Conservation (phyloP, 192 early-diverging fungal genomes). For the Chytriomyces sp. region DNA sequence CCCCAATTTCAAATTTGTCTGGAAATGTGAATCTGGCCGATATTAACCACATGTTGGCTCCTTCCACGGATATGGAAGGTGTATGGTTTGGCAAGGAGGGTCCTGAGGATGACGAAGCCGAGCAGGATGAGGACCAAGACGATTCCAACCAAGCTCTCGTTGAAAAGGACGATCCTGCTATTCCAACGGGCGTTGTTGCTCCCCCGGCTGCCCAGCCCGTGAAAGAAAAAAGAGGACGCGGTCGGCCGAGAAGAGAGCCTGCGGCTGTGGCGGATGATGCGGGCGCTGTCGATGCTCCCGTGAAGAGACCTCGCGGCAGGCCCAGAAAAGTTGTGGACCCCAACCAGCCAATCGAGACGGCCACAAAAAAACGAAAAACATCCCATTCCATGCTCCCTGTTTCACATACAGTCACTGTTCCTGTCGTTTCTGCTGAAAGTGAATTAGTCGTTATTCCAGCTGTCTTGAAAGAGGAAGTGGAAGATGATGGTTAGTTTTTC, state of each 20-base stretch:
- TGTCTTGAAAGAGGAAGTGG: background rate
- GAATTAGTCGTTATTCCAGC: background rate
- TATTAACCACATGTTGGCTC: too few relatives aligned
- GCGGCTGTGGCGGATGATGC: background rate
- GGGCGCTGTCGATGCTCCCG: background rate
- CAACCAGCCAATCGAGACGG: background rate
- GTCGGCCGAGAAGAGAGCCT: background rate
- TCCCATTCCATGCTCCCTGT: background rate
- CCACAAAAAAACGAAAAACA: constrained; percentile 24
- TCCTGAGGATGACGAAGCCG: too few relatives aligned
- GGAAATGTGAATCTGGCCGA: too few relatives aligned
- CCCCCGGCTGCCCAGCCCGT: background rate
- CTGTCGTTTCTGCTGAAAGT: background rate
- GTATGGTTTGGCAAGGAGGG: too few relatives aligned
- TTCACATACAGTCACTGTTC: background rate
- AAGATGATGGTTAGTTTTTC: background rate
- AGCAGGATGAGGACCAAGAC: too few relatives aligned
- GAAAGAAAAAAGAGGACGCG: background rate
- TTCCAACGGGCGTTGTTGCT: background rate
- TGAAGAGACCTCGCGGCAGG: constrained; percentile 12
- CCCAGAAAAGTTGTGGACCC: constrained; percentile 20
- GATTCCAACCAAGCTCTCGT: background rate
- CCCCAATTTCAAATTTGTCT: too few relatives aligned
- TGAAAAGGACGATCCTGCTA: background rate
- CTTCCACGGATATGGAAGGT: too few relatives aligned